Conservation (phyloP, 768 basidiomycete genomes). For the Mycena epipterygia region DNA sequence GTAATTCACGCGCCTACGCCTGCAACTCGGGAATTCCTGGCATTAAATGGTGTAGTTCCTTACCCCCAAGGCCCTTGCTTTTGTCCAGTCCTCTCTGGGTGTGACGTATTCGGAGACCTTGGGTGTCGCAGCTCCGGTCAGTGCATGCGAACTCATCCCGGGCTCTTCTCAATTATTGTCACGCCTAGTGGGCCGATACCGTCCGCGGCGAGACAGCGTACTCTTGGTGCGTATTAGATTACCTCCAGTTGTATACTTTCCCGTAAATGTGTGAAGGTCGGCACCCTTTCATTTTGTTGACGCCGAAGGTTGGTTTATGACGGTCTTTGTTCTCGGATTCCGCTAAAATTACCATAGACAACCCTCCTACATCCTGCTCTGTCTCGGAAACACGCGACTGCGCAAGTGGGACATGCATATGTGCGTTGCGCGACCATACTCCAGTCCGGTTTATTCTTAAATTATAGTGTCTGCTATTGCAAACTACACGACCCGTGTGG, state of each 20-base stretch:
- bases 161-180: not conserved
- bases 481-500: constrained; percentile 67
- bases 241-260: not conserved
- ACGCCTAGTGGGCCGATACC: constrained; percentile 64
- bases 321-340: constrained; percentile 2
- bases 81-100: constrained; percentile 61
- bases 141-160: constrained; percentile 17
- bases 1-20: constrained; percentile 34
- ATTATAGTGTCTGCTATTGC: constrained; percentile 65
- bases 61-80: constrained; percentile 59
- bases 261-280: constrained; percentile 45
- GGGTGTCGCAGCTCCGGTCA: constrained; percentile 63
- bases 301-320: constrained; percentile 53
- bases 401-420: constrained; percentile 52
- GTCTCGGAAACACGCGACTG: constrained; percentile 64
- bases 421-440: constrained; percentile 51
- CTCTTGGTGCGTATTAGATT: constrained; percentile 49
- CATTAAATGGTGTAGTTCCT: constrained; percentile 54
- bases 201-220: constrained; percentile 56
- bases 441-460: not conserved
- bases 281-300: constrained; percentile 64
- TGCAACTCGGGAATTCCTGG: constrained; percentile 6
- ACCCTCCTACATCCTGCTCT: constrained; percentile 63
- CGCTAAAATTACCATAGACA: constrained; percentile 43
- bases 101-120: constrained; percentile 59